phyloP scores from a whole-genome alignment of 306 rosid species.

The Acmispon strigosus region DNA sequence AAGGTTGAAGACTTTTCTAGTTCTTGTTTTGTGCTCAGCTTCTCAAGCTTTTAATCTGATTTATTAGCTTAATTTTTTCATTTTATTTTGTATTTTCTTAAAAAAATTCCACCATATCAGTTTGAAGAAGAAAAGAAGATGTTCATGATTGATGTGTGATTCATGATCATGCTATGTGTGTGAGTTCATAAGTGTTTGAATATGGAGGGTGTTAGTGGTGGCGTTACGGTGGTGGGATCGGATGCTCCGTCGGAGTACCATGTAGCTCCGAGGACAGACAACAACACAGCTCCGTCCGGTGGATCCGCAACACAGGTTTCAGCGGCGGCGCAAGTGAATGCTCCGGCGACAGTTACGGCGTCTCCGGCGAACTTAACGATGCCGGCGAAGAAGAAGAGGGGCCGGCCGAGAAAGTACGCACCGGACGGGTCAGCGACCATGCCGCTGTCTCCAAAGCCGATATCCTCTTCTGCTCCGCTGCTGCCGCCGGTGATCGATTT shows the following conservation, averaged over 20 bases:
- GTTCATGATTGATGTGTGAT: too few species aligned
- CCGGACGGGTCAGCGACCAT: slow-evolving; percentile 68
- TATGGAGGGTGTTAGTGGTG: slow-evolving; percentile 80
- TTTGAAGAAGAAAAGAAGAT: too few species aligned
- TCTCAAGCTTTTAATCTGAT: slow-evolving; percentile 16
- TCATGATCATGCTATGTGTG: neutral
- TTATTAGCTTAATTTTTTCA: neutral
- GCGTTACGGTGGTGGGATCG: slow-evolving; percentile 96
- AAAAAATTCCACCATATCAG: neutral
- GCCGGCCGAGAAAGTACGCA: slow-evolving; percentile 92
- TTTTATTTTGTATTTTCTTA: neutral
- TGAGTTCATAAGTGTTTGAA: slow-evolving; percentile 24
- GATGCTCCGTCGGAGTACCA: slow-evolving; percentile 95
- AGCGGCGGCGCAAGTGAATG: slow-evolving; percentile 14
- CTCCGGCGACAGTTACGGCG: neutral
- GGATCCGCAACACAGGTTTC: slow-evolving; percentile 45
- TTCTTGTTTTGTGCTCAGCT: slow-evolving; percentile 24
- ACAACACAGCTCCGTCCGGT: slow-evolving; percentile 36
- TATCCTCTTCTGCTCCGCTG: slow-evolving; percentile 79
- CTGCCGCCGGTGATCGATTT: slow-evolving; percentile 89
- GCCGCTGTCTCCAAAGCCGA: slow-evolving; percentile 90
- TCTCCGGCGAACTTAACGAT: neutral
- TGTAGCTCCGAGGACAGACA: slow-evolving; percentile 80
- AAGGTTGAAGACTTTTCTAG: slow-evolving; percentile 9
- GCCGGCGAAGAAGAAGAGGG: slow-evolving; percentile 85